Evolutionary conservation across 768 basidiomycete species (phyloP).

Genomic region (Lactarius trivialis): DNA sequence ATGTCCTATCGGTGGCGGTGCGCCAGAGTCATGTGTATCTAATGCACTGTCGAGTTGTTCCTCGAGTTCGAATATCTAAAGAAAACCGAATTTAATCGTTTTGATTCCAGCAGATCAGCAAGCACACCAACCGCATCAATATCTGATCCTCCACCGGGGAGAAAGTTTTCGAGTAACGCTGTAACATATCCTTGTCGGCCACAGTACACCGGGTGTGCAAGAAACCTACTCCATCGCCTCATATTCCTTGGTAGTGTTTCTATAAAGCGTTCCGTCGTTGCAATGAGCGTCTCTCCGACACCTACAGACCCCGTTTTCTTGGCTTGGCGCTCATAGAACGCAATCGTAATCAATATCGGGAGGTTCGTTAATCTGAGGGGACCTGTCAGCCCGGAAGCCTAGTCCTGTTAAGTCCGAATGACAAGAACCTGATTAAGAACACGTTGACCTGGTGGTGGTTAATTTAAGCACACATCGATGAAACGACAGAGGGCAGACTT

Average conservation of each 20-base stretch:
- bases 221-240: constrained; percentile 62
- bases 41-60: constrained; percentile 57
- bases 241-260: constrained; percentile 73
- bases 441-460: constrained; percentile 62
- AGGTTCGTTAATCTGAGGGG: constrained; percentile 65
- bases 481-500: constrained; percentile 42
- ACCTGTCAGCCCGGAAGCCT: neutral
- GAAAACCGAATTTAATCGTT: constrained; percentile 3
- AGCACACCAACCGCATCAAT: constrained; percentile 58
- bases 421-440: constrained; percentile 67
- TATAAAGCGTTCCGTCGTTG: constrained; percentile 59
- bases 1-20: constrained; percentile 26
- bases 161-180: constrained; percentile 75
- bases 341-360: constrained; percentile 73
- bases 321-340: constrained; percentile 81
- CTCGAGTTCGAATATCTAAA: constrained; percentile 75
- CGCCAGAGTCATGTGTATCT: constrained; percentile 39
- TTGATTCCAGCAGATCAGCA: neutral
- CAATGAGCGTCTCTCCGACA: constrained; percentile 67
- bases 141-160: constrained; percentile 58
- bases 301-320: constrained; percentile 57
- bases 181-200: constrained; percentile 2
- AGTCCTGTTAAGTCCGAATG: neutral
- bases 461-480: constrained; percentile 11
- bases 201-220: neutral